Evolutionary conservation across 495 filamentous ascomycete species (phyloP).

Genomic region (Parmelia sp.): DNA sequence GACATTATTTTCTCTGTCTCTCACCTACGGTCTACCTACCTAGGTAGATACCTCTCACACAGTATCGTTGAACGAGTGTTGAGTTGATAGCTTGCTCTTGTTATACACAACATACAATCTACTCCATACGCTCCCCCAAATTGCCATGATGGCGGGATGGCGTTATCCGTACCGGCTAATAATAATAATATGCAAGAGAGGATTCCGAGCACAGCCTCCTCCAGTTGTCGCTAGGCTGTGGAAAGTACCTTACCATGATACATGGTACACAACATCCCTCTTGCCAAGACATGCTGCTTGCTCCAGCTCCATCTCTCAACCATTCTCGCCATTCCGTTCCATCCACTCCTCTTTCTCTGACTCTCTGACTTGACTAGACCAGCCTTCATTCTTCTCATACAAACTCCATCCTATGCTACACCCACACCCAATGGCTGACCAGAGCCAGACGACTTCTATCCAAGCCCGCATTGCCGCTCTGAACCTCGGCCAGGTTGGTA

Average conservation of each 20-base stretch:
- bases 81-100: too few species aligned
- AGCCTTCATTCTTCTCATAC: slow-evolving; percentile 1
- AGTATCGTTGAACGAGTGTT: too few species aligned
- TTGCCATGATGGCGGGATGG: too few species aligned
- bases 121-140: too few species aligned
- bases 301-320: too few species aligned
- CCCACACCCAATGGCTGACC: slow-evolving; percentile 31
- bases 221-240: neutral
- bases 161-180: neutral
- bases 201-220: neutral
- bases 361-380: neutral
- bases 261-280: neutral
- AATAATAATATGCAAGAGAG: neutral
- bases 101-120: too few species aligned
- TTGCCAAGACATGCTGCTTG: neutral
- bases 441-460: slow-evolving; percentile 46
- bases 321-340: too few species aligned
- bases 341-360: neutral
- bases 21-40: too few species aligned
- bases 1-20: too few species aligned
- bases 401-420: slow-evolving; percentile 2
- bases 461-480: slow-evolving; percentile 54
- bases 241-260: slow-evolving; percentile 2
- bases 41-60: too few species aligned
- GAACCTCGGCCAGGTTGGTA: slow-evolving; percentile 51